Conservation (phyloP, 495 filamentous ascomycete genomes). For the Oleoguttula mirabilis region DNA sequence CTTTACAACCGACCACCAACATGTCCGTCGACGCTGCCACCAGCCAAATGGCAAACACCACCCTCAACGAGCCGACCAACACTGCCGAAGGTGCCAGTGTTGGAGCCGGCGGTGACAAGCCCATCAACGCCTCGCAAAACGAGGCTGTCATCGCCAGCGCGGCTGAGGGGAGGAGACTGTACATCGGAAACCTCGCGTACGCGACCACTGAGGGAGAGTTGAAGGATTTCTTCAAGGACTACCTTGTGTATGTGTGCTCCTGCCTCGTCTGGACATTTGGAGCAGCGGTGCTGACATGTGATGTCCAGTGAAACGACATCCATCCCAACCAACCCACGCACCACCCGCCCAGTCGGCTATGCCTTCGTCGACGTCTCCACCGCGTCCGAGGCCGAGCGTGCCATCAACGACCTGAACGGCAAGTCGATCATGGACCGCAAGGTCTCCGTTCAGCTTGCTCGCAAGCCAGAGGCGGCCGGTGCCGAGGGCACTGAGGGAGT, state of each 20-base stretch:
- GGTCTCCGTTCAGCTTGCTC: constrained; percentile 95
- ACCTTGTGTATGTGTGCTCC: constrained; percentile 74
- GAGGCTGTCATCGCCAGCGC: constrained; percentile 92
- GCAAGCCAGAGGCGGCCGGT: constrained; percentile 80
- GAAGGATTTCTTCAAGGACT: constrained; percentile 96
- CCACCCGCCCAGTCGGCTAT: constrained; percentile 93
- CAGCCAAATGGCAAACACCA: constrained; percentile 67
- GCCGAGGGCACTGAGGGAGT: constrained; percentile 45
- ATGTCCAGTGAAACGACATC: constrained; percentile 78
- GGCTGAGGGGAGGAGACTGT: constrained; percentile 55
- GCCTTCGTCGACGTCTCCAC: constrained; percentile 97
- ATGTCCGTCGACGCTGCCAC: constrained; percentile 64
- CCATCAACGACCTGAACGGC: constrained; percentile 86
- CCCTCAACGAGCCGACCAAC: constrained; percentile 40
- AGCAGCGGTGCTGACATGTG: neutral
- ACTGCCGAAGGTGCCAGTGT: constrained; percentile 25
- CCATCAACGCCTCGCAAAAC: constrained; percentile 49
- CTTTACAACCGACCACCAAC: constrained; percentile 22
- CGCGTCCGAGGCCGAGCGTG: constrained; percentile 82
- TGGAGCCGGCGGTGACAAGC: constrained; percentile 28
- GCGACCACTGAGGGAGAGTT: constrained; percentile 89
- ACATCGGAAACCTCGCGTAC: neutral
- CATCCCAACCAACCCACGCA: constrained; percentile 98
- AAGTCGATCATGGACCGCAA: constrained; percentile 95
- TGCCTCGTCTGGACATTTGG: neutral